Evolutionary conservation across 441 rosid genomes (phyloP).

Genomic region (Gossypium schwendimanii): DNA sequence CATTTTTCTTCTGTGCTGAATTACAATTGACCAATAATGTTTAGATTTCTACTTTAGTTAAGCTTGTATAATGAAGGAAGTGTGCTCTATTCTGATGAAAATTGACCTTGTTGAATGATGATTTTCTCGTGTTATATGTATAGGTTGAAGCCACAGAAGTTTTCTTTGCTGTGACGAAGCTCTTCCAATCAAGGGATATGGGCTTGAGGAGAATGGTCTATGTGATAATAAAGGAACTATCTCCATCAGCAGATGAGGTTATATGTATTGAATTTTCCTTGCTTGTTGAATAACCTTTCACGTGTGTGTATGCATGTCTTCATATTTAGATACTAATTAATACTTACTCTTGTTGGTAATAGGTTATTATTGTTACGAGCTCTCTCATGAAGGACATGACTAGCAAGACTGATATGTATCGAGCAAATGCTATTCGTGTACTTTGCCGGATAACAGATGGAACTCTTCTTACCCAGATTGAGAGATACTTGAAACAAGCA

Average conservation of each 20-base stretch:
- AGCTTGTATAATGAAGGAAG: slow-evolving; percentile 9
- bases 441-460: slow-evolving; percentile 92
- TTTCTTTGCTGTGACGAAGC: slow-evolving; percentile 95
- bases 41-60: slow-evolving; percentile 1
- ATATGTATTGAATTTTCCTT: slow-evolving; percentile 15
- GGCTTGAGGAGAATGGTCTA: slow-evolving; percentile 98
- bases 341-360: slow-evolving; percentile 5
- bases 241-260: slow-evolving; percentile 99
- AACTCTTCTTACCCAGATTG: slow-evolving; percentile 83
- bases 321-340: slow-evolving; percentile 11
- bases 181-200: slow-evolving; percentile 84
- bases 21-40: background rate
- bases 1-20: background rate
- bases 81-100: background rate
- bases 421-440: slow-evolving; percentile 95
- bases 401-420: slow-evolving; percentile 95
- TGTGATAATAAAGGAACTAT: slow-evolving; percentile 91
- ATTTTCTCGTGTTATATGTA: slow-evolving; percentile 14
- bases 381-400: slow-evolving; percentile 99
- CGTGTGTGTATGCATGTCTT: slow-evolving; percentile 2
- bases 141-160: slow-evolving; percentile 90
- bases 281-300: background rate
- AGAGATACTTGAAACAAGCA: slow-evolving; percentile 93
- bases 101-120: slow-evolving; percentile 1
- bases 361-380: slow-evolving; percentile 98